These are phyloP conservation scores for Leccinum rimulosum DNA, from an alignment of 768 basidiomycete species.

Conservation along the genomic window DNA sequence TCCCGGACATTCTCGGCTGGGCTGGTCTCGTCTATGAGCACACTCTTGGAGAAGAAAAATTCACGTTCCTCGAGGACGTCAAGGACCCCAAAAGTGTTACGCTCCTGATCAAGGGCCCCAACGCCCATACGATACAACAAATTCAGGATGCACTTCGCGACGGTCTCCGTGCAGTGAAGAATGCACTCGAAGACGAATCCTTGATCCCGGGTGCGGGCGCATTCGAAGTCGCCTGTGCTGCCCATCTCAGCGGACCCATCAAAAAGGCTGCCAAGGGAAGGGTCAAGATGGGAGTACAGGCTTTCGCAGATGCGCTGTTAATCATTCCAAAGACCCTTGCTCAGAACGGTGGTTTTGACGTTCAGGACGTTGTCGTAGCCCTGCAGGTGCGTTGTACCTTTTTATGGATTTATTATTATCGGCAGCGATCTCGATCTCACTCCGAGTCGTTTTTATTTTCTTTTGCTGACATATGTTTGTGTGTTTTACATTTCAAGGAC, in stretches of 20 bases:
- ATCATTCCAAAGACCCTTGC: slow-evolving; percentile 97
- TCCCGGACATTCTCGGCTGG: slow-evolving; percentile 90
- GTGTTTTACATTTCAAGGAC: slow-evolving; percentile 50
- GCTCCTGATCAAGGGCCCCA: slow-evolving; percentile 95
- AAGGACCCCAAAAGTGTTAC: slow-evolving; percentile 94
- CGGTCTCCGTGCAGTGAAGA: slow-evolving; percentile 94
- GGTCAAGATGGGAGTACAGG: slow-evolving; percentile 95
- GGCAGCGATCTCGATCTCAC: slow-evolving; percentile 9
- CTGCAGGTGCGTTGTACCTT: slow-evolving; percentile 62
- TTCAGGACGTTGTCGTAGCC: slow-evolving; percentile 90
- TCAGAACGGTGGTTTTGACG: slow-evolving; percentile 94
- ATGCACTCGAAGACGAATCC: slow-evolving; percentile 86
- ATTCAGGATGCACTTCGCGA: slow-evolving; percentile 98
- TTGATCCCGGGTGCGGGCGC: slow-evolving; percentile 97
- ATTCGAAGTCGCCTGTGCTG: slow-evolving; percentile 91
- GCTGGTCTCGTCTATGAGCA: slow-evolving; percentile 99
- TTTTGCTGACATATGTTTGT: not conserved
- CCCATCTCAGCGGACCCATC: slow-evolving; percentile 72
- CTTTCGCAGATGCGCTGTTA: slow-evolving; percentile 91
- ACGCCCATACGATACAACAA: slow-evolving; percentile 92
- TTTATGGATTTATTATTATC: slow-evolving; percentile 3
- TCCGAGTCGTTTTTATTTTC: not conserved
- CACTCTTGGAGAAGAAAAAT: slow-evolving; percentile 98
- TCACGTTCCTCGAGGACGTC: slow-evolving; percentile 96
- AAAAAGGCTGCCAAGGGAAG: slow-evolving; percentile 91